Percentiles rank a stretch among this genome's conserved stretches.
Evolutionary conservation across 148 eudicot genomes (phyloP).

Genomic region (Rheum nobile): DNA sequence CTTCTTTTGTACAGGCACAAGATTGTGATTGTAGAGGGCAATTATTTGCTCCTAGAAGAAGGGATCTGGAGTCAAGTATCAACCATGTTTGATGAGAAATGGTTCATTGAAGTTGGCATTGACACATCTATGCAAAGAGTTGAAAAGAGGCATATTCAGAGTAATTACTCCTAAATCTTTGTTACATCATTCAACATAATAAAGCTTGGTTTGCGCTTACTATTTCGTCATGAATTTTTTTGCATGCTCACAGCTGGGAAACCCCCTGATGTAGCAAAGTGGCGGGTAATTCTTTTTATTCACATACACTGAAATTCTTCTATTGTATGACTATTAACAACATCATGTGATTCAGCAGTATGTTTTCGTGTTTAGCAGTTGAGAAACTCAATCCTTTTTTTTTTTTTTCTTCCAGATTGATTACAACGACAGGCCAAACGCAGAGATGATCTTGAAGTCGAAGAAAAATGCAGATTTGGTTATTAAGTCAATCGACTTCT

Average conservation of each 20-base stretch:
- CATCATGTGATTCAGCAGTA: not conserved
- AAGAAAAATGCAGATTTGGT: slow-evolving; percentile 83
- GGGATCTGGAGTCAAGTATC: slow-evolving; percentile 78
- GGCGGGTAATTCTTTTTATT: slow-evolving; percentile 52
- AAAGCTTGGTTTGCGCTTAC: not conserved
- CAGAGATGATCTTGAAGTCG: slow-evolving; percentile 80
- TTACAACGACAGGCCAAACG: slow-evolving; percentile 89
- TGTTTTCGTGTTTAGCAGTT: not conserved
- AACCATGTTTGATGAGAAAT: slow-evolving; percentile 69
- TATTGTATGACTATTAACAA: not conserved
- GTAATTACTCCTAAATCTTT: slow-evolving; percentile 24
- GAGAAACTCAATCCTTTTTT: not conserved
- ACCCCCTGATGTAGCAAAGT: slow-evolving; percentile 65
- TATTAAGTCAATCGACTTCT: slow-evolving; percentile 53
- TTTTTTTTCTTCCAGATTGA: slow-evolving; percentile 45
- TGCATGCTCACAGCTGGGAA: slow-evolving; percentile 36
- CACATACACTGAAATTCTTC: not conserved
- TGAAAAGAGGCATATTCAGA: slow-evolving; percentile 65
- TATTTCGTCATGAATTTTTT: slow-evolving; percentile 11
- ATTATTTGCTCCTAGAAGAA: slow-evolving; percentile 72
- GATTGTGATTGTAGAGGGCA: slow-evolving; percentile 89
- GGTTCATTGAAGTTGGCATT: slow-evolving; percentile 83
- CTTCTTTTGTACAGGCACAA: slow-evolving; percentile 51
- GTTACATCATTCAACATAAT: not conserved
- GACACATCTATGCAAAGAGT: slow-evolving; percentile 78